A percentile compares a stretch with the other conserved stretches of the same genome.
These are phyloP conservation scores for Sicyos edulis DNA, from an alignment of 306 rosid species.

Conservation along the genomic window DNA sequence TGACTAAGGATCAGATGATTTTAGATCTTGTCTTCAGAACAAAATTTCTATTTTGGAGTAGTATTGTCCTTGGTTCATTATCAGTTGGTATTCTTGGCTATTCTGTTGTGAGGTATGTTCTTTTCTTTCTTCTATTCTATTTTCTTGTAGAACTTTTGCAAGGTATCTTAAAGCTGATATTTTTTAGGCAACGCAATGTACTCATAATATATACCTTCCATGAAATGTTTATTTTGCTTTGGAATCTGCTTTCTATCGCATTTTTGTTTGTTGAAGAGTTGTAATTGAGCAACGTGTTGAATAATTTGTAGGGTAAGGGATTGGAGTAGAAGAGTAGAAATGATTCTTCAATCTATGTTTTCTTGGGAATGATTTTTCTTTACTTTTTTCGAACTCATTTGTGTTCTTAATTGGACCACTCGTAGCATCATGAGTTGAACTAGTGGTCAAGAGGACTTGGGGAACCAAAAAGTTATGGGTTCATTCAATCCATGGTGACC, in stretches of 20 bases:
- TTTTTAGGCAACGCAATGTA: background rate
- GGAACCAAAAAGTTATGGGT: too few relatives aligned
- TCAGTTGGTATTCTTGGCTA: slow-evolving; percentile 76
- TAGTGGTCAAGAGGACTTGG: too few relatives aligned
- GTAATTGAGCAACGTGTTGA: background rate
- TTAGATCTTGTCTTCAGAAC: slow-evolving; percentile 44
- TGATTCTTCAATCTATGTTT: background rate
- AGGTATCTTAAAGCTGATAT: slow-evolving; percentile 18
- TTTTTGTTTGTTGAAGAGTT: too few relatives aligned
- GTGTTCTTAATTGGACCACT: background rate
- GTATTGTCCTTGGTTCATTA: slow-evolving; percentile 56
- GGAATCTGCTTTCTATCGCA: background rate
- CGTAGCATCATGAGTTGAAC: too few relatives aligned
- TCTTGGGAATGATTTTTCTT: too few relatives aligned
- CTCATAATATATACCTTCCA: background rate
- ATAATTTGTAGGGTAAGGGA: background rate
- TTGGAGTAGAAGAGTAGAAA: too few relatives aligned
- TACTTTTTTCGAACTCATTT: background rate
- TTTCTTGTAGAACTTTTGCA: slow-evolving; percentile 23
- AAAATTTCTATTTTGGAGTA: slow-evolving; percentile 52
- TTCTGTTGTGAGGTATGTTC: slow-evolving; percentile 41
- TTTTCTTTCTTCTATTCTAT: background rate
- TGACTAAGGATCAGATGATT: slow-evolving; percentile 81
- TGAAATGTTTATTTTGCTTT: background rate
- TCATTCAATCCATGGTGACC: too few relatives aligned